Evolutionary conservation across 75 land plant species (phyloP).

Genomic region (Picea sitchensis): DNA sequence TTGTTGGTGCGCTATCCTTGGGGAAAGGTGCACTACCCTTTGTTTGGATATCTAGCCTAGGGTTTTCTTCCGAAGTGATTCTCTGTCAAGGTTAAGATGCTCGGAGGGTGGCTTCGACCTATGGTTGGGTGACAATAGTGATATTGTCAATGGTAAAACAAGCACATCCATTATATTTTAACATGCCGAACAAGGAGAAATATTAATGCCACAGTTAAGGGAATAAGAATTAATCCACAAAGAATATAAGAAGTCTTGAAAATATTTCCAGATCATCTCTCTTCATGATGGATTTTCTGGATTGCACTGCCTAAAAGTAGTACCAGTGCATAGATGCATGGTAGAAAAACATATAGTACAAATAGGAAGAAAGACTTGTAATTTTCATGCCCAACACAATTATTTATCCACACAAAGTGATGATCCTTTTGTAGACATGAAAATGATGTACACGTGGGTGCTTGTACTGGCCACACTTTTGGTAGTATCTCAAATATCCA

Average conservation of each 20-base stretch:
- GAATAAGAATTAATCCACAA: constrained; percentile 33
- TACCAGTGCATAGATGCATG: constrained; percentile 87
- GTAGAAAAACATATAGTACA: constrained; percentile 68
- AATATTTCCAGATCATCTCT: constrained; percentile 31
- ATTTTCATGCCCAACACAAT: constrained; percentile 97
- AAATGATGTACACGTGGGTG: constrained; percentile 99
- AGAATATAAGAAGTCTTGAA: constrained; percentile 32
- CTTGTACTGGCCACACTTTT: constrained; percentile 90
- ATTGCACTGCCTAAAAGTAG: constrained; percentile 58
- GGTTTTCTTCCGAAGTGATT: too few relatives aligned
- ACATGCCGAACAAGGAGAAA: constrained; percentile 70
- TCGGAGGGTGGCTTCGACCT: too few relatives aligned
- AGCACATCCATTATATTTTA: too few relatives aligned
- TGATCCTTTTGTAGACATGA: constrained; percentile 97
- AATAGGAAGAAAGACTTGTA: constrained; percentile 96
- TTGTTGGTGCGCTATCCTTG: too few relatives aligned
- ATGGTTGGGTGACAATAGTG: too few relatives aligned
- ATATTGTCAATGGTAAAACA: too few relatives aligned
- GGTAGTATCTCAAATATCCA: constrained; percentile 92
- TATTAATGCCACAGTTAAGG: constrained; percentile 34
- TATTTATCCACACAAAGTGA: constrained; percentile 97
- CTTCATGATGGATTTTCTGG: constrained; percentile 30
- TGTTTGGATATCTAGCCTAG: too few relatives aligned
- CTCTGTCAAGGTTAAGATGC: too few relatives aligned
- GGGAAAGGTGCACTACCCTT: too few relatives aligned